phyloP scores from a whole-genome alignment of 257 asterid genomes.

The Handroanthus guayacan region DNA sequence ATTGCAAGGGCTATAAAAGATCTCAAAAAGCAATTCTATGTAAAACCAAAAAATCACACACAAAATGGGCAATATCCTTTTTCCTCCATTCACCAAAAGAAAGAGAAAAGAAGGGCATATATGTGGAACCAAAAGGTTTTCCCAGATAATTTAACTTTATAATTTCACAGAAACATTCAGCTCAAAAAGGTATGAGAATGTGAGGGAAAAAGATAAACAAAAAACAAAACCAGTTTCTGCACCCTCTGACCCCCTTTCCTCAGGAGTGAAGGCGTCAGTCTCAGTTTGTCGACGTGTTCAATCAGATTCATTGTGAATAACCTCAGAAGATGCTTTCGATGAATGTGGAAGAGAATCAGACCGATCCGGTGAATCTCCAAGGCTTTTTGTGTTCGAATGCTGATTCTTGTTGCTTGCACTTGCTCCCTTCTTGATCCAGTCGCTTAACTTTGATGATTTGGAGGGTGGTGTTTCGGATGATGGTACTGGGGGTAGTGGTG shows the following conservation, averaged over 20 bases:
- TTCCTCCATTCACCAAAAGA: conserved; percentile 22
- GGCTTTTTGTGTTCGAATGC: conserved; percentile 30
- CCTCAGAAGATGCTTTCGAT: conserved; percentile 46
- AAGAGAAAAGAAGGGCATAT: background rate
- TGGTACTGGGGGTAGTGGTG: conserved; percentile 27
- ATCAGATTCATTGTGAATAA: conserved; percentile 44
- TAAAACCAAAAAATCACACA: conserved; percentile 4
- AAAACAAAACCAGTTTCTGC: conserved; percentile 24
- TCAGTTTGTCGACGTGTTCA: conserved; percentile 7
- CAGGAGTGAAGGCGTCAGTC: background rate
- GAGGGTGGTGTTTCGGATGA: conserved; percentile 43
- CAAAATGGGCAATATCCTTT: background rate
- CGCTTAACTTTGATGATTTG: conserved; percentile 43
- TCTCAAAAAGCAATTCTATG: too few relatives aligned
- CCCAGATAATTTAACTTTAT: conserved; percentile 27
- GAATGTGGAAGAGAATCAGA: conserved; percentile 46
- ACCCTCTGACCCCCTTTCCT: conserved; percentile 2
- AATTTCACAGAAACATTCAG: conserved; percentile 42
- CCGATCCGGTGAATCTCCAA: conserved; percentile 44
- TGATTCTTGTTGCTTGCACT: conserved; percentile 40
- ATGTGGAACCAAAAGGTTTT: conserved; percentile 28
- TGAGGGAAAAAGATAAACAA: conserved; percentile 15
- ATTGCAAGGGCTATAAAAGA: too few relatives aligned
- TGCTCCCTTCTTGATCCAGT: conserved; percentile 51
- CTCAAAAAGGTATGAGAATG: conserved; percentile 29